These are phyloP conservation scores for Alternaria novae-zelandiae DNA, from an alignment of 2,329 filamentous ascomycete species.

Conservation along the genomic window DNA sequence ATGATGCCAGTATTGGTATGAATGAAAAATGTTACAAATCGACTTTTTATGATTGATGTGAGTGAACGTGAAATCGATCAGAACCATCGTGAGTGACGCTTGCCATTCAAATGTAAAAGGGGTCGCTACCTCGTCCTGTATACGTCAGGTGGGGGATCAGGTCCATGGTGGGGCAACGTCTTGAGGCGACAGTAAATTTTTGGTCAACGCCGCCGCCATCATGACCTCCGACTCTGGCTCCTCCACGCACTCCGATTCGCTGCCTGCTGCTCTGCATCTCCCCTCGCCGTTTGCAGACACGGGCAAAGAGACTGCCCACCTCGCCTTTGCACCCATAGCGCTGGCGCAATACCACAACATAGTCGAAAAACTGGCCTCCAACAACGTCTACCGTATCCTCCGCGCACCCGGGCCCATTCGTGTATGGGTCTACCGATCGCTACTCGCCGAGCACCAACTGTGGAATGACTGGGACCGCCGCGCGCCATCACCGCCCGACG, in stretches of 20 bases:
- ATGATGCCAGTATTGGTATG: background rate
- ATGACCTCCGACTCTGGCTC: conserved; percentile 14
- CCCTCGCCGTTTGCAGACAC: conserved; percentile 8
- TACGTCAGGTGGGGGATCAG: background rate
- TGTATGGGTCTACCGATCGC: conserved; percentile 33
- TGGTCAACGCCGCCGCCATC: conserved; percentile 4
- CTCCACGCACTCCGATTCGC: conserved; percentile 12
- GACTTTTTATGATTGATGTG: background rate
- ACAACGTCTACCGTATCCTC: conserved; percentile 33
- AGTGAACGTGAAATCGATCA: background rate
- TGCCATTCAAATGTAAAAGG: background rate
- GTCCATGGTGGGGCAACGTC: conserved; percentile 2
- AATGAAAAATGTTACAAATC: background rate
- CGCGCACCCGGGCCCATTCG: conserved; percentile 35
- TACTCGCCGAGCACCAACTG: conserved; percentile 28
- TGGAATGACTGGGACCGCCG: conserved; percentile 29
- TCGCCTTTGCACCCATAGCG: conserved; percentile 29
- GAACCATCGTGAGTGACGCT: background rate
- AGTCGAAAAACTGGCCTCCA: conserved; percentile 27
- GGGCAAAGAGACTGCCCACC: conserved; percentile 7
- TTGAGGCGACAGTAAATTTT: conserved; percentile 7
- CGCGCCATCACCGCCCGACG: background rate
- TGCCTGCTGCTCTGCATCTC: background rate
- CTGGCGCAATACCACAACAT: conserved; percentile 35
- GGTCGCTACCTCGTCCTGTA: too few species aligned